These are phyloP conservation scores for Eleusine coracana DNA, from an alignment of 176 grass and related monocot species.

Conservation along the genomic window DNA sequence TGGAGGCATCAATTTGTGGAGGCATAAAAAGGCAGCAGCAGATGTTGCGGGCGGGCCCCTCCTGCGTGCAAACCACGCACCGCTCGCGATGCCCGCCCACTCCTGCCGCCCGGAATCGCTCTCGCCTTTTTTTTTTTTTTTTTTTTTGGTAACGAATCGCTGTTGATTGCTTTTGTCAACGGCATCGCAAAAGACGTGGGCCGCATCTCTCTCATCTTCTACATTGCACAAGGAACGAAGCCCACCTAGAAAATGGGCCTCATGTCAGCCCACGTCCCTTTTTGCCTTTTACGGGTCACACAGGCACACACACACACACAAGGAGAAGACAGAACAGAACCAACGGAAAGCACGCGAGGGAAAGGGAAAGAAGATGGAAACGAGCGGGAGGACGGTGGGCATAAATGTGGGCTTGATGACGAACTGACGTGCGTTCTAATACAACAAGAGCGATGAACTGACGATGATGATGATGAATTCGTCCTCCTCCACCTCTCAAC, in stretches of 20 bases:
- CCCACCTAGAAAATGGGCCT: background rate
- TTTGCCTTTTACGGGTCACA: background rate
- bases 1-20: too few relatives aligned
- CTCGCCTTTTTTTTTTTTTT: background rate
- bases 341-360: background rate
- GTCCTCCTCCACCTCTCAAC: background rate
- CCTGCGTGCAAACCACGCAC: slow-evolving; percentile 35
- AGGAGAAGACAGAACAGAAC: too few relatives aligned
- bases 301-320: too few relatives aligned
- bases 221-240: background rate
- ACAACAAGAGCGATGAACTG: background rate
- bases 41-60: too few relatives aligned
- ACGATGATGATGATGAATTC: background rate
- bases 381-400: too few relatives aligned
- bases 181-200: background rate
- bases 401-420: background rate
- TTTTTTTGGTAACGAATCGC: too few relatives aligned
- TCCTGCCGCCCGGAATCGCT: too few relatives aligned
- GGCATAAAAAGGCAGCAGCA: background rate
- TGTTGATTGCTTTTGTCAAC: background rate
- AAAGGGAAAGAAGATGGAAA: background rate
- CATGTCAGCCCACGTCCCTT: too few relatives aligned
- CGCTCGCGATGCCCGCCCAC: background rate
- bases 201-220: too few relatives aligned
- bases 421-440: background rate